A percentile compares a stretch with the other conserved stretches of the same genome.
Conservation (phyloP, 2,329 filamentous ascomycete genomes). For the Colletotrichum karsti region DNA sequence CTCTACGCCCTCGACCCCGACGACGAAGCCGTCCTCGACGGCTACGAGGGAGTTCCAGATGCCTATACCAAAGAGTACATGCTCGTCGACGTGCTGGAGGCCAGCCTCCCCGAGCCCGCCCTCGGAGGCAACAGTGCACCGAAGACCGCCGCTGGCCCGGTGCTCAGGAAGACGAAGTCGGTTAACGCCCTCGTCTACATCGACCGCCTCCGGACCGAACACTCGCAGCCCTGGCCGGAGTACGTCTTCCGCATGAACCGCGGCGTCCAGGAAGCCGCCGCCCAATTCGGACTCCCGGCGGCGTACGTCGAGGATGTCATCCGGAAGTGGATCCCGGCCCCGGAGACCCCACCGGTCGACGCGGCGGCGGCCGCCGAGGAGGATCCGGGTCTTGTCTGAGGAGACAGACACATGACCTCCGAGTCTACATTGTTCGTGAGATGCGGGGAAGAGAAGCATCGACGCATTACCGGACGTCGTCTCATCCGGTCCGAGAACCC, state of each 20-base stretch:
- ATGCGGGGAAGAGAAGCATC: not conserved
- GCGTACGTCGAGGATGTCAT: constrained; percentile 64
- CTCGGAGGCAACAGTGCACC: not conserved
- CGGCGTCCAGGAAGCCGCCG: constrained; percentile 67
- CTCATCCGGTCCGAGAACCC: not conserved
- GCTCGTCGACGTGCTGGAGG: constrained; percentile 44
- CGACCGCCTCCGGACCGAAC: constrained; percentile 50
- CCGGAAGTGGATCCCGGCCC: constrained; percentile 49
- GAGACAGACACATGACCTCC: not conserved
- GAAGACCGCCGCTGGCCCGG: not conserved
- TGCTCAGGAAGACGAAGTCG: not conserved
- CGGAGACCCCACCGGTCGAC: not conserved
- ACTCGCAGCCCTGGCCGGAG: constrained; percentile 58
- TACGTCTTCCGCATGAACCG: constrained; percentile 72
- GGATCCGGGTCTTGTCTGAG: not conserved
- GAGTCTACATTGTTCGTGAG: too few species aligned
- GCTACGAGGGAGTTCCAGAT: constrained; percentile 69
- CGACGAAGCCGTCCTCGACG: constrained; percentile 63
- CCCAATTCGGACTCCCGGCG: constrained; percentile 60
- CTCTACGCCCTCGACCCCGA: constrained; percentile 58
- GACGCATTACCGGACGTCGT: not conserved
- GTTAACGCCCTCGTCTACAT: constrained; percentile 66
- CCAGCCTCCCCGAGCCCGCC: not conserved
- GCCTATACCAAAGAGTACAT: constrained; percentile 66
- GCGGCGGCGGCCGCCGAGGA: not conserved